These are phyloP conservation scores for Ophiognomonia clavigignenti-juglandacearum DNA, from an alignment of 2,329 filamentous ascomycete genomes.

Conservation along the genomic window DNA sequence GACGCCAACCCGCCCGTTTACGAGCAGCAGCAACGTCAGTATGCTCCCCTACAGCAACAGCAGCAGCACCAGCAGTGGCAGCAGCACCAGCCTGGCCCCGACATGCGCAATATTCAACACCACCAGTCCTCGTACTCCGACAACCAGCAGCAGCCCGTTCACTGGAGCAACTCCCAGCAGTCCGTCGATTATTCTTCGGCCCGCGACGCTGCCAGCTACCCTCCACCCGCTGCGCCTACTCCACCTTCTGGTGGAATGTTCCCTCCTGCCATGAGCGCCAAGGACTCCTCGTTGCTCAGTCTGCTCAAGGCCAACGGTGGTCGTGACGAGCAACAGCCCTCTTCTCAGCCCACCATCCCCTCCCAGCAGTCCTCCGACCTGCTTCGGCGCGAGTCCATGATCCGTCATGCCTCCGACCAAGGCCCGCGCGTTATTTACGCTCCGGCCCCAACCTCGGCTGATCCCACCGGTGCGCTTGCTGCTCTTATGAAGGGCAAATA, in stretches of 20 bases:
- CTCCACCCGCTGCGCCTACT: constrained; percentile 39
- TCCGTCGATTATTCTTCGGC: constrained; percentile 19
- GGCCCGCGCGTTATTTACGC: constrained; percentile 44
- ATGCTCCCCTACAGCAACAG: background rate
- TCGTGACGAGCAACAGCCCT: constrained; percentile 17
- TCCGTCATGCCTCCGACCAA: constrained; percentile 21
- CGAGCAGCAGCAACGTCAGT: constrained; percentile 15
- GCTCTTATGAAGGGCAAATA: constrained; percentile 55
- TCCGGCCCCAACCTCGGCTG: constrained; percentile 50
- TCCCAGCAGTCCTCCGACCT: constrained; percentile 19
- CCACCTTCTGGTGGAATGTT: constrained; percentile 35
- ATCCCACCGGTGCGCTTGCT: constrained; percentile 53
- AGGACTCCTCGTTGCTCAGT: constrained; percentile 46
- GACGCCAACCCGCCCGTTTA: constrained; percentile 19
- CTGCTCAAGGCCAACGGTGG: constrained; percentile 56
- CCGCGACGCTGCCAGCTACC: constrained; percentile 18
- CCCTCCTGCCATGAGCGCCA: constrained; percentile 33
- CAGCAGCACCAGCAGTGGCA: constrained; percentile 17
- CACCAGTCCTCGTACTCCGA: constrained; percentile 19
- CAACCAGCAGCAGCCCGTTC: constrained; percentile 18
- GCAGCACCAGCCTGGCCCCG: constrained; percentile 15
- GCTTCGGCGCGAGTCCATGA: constrained; percentile 23
- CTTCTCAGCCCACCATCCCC: constrained; percentile 17
- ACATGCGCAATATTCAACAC: constrained; percentile 20
- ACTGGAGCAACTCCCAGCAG: constrained; percentile 20